These are phyloP conservation scores for Xerocomellus chrysenteron DNA, from an alignment of 768 basidiomycete species.

Conservation along the genomic window DNA sequence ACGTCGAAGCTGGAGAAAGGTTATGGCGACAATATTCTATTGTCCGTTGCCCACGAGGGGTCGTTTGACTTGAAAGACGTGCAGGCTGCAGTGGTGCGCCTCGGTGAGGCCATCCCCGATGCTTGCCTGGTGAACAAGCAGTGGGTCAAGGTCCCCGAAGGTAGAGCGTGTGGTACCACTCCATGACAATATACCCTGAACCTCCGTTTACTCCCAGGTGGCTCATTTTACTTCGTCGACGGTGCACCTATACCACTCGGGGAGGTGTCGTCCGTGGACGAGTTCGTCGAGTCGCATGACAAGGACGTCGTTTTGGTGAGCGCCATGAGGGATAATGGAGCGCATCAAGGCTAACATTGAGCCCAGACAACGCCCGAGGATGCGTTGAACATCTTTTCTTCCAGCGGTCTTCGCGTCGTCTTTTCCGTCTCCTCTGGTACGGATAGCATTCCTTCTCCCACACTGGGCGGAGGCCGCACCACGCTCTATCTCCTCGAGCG, in stretches of 20 bases:
- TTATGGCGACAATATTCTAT: constrained; percentile 26
- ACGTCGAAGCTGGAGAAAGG: constrained; percentile 26
- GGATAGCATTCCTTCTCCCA: constrained; percentile 9
- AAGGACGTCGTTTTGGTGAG: constrained; percentile 15
- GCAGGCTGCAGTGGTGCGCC: constrained; percentile 2
- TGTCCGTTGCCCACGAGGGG: constrained; percentile 19
- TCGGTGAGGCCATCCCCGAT: constrained; percentile 17
- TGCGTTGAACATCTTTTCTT: constrained; percentile 44
- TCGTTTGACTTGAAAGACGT: constrained; percentile 10
- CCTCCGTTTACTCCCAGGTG: neutral
- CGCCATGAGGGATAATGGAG: neutral
- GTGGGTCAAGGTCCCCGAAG: constrained; percentile 23
- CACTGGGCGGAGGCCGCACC: constrained; percentile 10
- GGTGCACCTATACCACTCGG: constrained; percentile 4
- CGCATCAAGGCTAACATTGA: neutral
- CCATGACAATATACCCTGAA: neutral
- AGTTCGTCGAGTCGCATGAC: constrained; percentile 14
- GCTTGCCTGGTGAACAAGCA: neutral
- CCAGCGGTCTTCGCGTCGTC: constrained; percentile 46
- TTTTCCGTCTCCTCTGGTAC: constrained; percentile 35
- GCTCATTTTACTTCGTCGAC: constrained; percentile 20
- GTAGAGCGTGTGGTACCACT: neutral
- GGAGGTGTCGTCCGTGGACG: constrained; percentile 11
- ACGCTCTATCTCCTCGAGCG: constrained; percentile 56
- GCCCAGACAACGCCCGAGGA: constrained; percentile 42